Percentiles rank a stretch among this genome's conserved stretches.
Evolutionary conservation across 305 asterid species (phyloP).

Genomic region (Striga hermonthica): DNA sequence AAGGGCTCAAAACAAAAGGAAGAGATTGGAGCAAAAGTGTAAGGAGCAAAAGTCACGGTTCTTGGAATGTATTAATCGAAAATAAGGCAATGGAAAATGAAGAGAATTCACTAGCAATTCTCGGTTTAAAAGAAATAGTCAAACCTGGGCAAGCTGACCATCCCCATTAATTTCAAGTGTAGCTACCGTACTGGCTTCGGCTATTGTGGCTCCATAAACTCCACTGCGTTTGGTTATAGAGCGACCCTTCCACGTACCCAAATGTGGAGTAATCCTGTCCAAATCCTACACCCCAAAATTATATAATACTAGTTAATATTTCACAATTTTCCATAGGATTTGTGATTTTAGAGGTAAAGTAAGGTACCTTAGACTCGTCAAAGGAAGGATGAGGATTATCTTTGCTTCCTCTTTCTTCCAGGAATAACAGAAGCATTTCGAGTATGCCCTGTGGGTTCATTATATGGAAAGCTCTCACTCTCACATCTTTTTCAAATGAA

Average conservation of each 20-base stretch:
- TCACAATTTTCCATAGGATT: neutral
- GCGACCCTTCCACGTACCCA: conserved; percentile 91
- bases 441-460: conserved; percentile 72
- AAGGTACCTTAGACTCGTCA: conserved; percentile 51
- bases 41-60: too few species aligned
- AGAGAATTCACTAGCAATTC: neutral
- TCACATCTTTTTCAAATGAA: conserved; percentile 65
- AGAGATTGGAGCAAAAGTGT: too few species aligned
- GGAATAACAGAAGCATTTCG: conserved; percentile 73
- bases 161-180: conserved; percentile 58
- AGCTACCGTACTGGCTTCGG: conserved; percentile 70
- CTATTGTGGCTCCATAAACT: conserved; percentile 84
- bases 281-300: conserved; percentile 45
- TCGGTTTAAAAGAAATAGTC: neutral
- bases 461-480: conserved; percentile 79
- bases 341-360: conserved; percentile 16
- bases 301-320: conserved; percentile 19
- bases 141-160: conserved; percentile 79
- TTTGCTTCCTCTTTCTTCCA: conserved; percentile 67
- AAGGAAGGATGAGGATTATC: conserved; percentile 54
- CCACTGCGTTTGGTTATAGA: conserved; percentile 87
- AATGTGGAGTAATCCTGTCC: conserved; percentile 57
- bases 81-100: too few species aligned
- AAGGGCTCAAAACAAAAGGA: too few species aligned
- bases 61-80: neutral